These are phyloP conservation scores for Beauveria pseudobassiana DNA, from an alignment of 2,329 filamentous ascomycete genomes.

Conservation along the genomic window DNA sequence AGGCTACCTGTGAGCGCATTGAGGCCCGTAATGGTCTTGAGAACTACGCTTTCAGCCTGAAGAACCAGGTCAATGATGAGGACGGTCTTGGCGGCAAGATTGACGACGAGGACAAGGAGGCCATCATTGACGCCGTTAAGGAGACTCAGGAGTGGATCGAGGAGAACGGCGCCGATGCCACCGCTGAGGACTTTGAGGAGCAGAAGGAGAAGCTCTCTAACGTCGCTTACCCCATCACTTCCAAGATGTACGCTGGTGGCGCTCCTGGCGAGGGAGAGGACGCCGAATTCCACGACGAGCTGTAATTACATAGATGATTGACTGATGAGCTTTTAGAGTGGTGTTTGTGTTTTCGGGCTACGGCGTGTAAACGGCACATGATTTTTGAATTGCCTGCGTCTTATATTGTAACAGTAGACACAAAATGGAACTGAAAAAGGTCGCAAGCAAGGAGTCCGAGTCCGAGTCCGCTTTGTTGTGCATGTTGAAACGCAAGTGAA, in stretches of 20 bases:
- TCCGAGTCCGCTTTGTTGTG: neutral
- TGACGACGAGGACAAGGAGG: slow-evolving; percentile 96
- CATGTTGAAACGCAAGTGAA: neutral
- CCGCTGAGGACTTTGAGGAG: slow-evolving; percentile 94
- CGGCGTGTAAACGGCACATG: slow-evolving; percentile 7
- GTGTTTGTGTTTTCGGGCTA: slow-evolving; percentile 12
- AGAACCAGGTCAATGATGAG: slow-evolving; percentile 98
- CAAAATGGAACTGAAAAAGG: slow-evolving; percentile 11
- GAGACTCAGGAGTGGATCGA: slow-evolving; percentile 95
- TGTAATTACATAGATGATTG: slow-evolving; percentile 49
- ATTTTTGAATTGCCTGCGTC: slow-evolving; percentile 16
- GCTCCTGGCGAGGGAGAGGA: slow-evolving; percentile 62
- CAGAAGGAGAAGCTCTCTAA: slow-evolving; percentile 98
- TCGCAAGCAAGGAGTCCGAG: neutral
- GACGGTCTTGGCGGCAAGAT: slow-evolving; percentile 98
- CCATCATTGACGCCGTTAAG: slow-evolving; percentile 93
- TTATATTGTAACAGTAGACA: slow-evolving; percentile 24
- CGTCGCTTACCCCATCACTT: slow-evolving; percentile 97
- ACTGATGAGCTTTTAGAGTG: slow-evolving; percentile 10
- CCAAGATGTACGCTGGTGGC: slow-evolving; percentile 79
- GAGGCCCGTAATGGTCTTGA: slow-evolving; percentile 94
- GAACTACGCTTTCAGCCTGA: slow-evolving; percentile 98
- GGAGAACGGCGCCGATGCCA: slow-evolving; percentile 80
- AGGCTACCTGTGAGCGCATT: slow-evolving; percentile 93
- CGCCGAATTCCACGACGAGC: slow-evolving; percentile 68